Base-by-base conservation (phyloP, 441 rosid species). In the Pelargonium australe region DNA sequence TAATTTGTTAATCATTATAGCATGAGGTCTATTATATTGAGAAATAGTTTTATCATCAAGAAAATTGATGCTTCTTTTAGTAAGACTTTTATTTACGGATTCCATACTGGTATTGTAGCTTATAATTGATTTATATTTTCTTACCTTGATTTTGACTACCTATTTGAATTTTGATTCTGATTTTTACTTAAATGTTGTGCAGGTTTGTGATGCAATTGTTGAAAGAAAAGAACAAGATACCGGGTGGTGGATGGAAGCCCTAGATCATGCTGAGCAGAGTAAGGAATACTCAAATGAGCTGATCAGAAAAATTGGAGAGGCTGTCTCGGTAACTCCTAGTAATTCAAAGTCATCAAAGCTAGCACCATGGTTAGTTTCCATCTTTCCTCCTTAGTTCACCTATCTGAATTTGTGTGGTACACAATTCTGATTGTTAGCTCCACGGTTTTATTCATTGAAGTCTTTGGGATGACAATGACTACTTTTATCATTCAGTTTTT, bases 201-300 rank as follows among this genome's bases (percentile, higher is more conserved):
- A 94, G 99, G 97, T 89, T 82, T 78, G 77, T 69, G 78, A 84
- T 76, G 85, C 84, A 67, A 75, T 80, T 63, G 71, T 78, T 49
- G 80, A 80, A 25, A 71, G 76, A 70, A 80, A 83, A 74, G 73
- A 82, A 75, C 84, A 84, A 72, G 67, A 71, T 68, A 77, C 80
- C 41, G 69, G 74, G 80, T 94, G 99, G 99, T 94, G 99, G 99
- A 79, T 91, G 80, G 91, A 91, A 78, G 91, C 87, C 65, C 88
- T 94, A 71, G 74, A 84, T 79, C 79, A 80, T 76, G 80, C 84
- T 61, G 97, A 89, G 80, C 80, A 79, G 77, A 84, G 83, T 75
- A 80, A 80, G 71, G 97, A 88, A 58, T 79, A 82, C 61, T 78
- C 85, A 55, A 76, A 71, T 41, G 99, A 89, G 79, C 79, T 94